Conservation (phyloP, 164 flowering plant genomes). For the Euptelea pleiosperma region DNA sequence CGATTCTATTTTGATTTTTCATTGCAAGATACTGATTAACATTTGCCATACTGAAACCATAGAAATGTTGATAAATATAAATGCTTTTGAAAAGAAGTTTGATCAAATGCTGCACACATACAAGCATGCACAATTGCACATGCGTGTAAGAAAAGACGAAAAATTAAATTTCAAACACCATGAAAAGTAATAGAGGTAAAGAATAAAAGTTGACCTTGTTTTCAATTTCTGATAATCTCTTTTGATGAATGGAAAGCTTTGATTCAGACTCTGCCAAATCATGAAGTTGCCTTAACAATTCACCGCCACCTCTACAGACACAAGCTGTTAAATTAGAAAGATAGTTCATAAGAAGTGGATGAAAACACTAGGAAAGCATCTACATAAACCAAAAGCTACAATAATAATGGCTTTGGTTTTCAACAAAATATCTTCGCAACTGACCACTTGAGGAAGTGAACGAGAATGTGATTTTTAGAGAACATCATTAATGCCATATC, state of each 20-base stretch:
- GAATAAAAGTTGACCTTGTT: constrained; percentile 50
- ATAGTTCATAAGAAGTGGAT: background rate
- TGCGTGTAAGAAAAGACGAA: background rate
- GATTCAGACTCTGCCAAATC: constrained; percentile 66
- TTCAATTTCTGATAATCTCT: constrained; percentile 64
- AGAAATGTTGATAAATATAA: background rate
- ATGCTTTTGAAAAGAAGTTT: too few relatives aligned
- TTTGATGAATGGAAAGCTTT: constrained; percentile 59
- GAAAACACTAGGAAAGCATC: background rate
- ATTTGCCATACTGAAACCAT: background rate
- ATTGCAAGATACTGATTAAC: too few relatives aligned
- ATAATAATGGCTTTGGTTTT: background rate
- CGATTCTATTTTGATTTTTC: too few relatives aligned
- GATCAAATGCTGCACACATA: too few relatives aligned
- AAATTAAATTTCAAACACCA: background rate
- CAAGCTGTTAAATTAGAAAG: constrained; percentile 18
- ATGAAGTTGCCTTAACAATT: constrained; percentile 72
- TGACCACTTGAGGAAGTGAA: too few relatives aligned
- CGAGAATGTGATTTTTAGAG: too few relatives aligned
- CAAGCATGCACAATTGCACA: too few relatives aligned
- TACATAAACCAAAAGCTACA: too few relatives aligned
- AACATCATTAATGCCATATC: too few relatives aligned
- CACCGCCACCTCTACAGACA: constrained; percentile 83
- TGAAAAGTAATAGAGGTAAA: background rate
- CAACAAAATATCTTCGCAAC: too few relatives aligned